These are phyloP conservation scores for Lyophyllum decastes DNA, from an alignment of 768 basidiomycete genomes.

Conservation along the genomic window DNA sequence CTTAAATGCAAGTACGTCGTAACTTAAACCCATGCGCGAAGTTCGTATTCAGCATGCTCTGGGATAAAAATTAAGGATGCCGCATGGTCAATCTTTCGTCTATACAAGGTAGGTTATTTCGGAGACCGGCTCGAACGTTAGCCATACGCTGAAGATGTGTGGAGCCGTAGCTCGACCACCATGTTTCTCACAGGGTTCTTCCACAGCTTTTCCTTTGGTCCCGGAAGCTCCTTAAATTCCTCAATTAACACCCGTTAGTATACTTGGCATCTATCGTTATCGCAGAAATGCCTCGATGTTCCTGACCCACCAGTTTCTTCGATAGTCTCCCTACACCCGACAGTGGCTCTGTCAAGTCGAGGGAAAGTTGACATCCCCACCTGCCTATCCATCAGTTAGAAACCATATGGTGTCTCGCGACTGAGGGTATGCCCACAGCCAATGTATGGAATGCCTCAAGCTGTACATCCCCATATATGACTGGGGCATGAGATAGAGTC, in stretches of 20 bases:
- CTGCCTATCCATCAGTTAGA: background rate
- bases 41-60: no score
- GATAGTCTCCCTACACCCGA: background rate
- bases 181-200: background rate
- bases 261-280: background rate
- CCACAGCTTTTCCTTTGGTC: background rate
- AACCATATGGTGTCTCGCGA: background rate
- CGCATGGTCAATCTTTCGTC: background rate
- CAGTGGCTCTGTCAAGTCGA: background rate
- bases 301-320: background rate
- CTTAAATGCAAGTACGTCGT: no score
- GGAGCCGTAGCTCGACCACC: background rate
- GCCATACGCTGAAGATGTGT: background rate
- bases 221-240: background rate
- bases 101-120: background rate
- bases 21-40: no score
- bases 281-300: background rate
- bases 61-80: background rate
- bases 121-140: background rate
- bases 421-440: background rate
- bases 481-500: background rate
- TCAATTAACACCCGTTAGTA: background rate
- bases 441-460: background rate
- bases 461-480: background rate
- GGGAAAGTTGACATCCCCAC: background rate